phyloP scores from a whole-genome alignment of 257 asterid species.

The Ligustrum vulgare region DNA sequence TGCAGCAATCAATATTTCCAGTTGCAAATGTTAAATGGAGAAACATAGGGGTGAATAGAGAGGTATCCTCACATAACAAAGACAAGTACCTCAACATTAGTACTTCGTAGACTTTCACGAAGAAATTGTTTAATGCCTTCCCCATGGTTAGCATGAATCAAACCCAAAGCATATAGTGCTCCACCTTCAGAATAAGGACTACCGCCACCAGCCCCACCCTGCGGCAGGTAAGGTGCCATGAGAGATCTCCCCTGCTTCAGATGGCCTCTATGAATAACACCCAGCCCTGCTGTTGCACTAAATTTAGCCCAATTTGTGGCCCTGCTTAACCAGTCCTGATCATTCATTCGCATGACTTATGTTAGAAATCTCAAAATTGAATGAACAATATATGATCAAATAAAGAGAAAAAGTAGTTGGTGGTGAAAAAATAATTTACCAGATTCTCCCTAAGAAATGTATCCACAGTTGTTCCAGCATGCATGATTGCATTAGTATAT shows the following conservation, averaged over 20 bases:
- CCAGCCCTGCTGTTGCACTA: slow-evolving; percentile 98
- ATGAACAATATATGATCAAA: not conserved
- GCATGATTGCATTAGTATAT: slow-evolving; percentile 95
- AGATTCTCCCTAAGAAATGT: slow-evolving; percentile 94
- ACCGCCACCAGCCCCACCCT: slow-evolving; percentile 86
- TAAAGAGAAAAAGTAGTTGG: not conserved
- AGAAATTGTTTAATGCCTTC: slow-evolving; percentile 95
- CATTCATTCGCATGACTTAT: slow-evolving; percentile 8
- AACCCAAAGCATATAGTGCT: slow-evolving; percentile 90
- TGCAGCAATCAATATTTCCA: slow-evolving; percentile 32
- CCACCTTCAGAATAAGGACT: slow-evolving; percentile 99
- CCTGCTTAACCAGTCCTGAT: slow-evolving; percentile 95
- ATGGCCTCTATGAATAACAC: slow-evolving; percentile 95
- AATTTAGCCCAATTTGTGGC: slow-evolving; percentile 98
- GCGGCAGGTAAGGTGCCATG: slow-evolving; percentile 99
- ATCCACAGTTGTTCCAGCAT: slow-evolving; percentile 97
- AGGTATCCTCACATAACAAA: not conserved
- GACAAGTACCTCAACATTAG: slow-evolving; percentile 74
- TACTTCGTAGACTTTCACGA: slow-evolving; percentile 77
- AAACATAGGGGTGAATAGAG: not conserved
- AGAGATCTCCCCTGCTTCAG: slow-evolving; percentile 93
- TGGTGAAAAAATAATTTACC: slow-evolving; percentile 36
- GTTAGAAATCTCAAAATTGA: not conserved
- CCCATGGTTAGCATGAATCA: slow-evolving; percentile 96
- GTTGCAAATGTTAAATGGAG: slow-evolving; percentile 13